Evolutionary conservation across 2,329 filamentous ascomycete genomes (phyloP), one percentile per base, ranked within the genome.

Genomic region (Seiridium unicorne): DNA sequence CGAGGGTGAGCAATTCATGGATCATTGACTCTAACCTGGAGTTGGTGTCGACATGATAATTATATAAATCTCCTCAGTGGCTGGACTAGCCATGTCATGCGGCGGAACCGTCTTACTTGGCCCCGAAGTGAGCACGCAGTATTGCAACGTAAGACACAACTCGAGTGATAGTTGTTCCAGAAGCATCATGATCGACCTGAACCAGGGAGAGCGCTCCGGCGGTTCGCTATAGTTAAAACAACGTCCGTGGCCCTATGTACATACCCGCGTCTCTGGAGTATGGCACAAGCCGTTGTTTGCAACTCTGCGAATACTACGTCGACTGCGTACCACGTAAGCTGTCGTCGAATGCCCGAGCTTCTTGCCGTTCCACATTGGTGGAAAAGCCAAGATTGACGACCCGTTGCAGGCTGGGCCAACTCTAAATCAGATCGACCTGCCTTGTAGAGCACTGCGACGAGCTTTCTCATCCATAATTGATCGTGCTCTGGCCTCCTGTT

Each of bases 381-480:
- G 51, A 55, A 55, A 55, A 44, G n/a, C 32, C 42, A 46, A 46
- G 35, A 26, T 47, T 9, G 11, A 47, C 49, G 10, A 44, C 54
- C n/a, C 54, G 26, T 36, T 34, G 44, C 44, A 44, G 13, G 44
- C 34, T 38, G 40, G 40, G 54, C 47, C 54, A 26, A 44, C 10
- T 35, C 54, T 55, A 32, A 31, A 10, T 40, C 34, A 26, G 31
- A 47, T 57, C 54, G 46, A 57, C 54, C 54, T 57, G 54, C 54
- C 54, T 57, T 46, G 40, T 57, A 57, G 44, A 57, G 54, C 54
- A 35, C 47, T 42, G 44, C 44, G 26, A 44, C 31, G 40, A 36
- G 31, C 35, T 35, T 38, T 47, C 54, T 46, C 32, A 36, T 35
- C 42, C 54, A 46, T 31, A 38, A 35, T 57, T 47, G n/a, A 48